Evolutionary conservation across 2,329 filamentous ascomycete genomes (phyloP), one percentile per base, ranked within the genome.

Genomic region (Nannizziopsis barbatae): DNA sequence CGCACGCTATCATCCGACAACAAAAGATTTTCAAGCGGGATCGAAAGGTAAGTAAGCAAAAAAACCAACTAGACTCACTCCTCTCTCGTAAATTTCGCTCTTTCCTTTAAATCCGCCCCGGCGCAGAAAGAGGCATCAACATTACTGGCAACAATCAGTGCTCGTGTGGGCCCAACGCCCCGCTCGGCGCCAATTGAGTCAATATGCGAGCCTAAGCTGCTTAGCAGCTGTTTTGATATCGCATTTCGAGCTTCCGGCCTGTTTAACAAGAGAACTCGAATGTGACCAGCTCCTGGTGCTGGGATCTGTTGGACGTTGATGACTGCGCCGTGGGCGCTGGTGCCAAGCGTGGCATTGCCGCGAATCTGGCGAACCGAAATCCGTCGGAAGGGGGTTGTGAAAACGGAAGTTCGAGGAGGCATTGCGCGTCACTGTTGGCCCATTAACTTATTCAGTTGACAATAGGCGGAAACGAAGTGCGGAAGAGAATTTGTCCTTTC

Each of bases 61-160:
- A n/a, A n/a, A n/a, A n/a, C 15, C 18, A 30, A 10, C n/a, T 31
- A 41, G 40, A 67, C 79, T 53, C 65, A 94, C 88, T 95, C 84
- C 58, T 87, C 77, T 52, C 74, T 75, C 1, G 79, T 82, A 67
- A 95, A 92, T 3, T 75, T 77, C 50, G 77, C 76, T 22, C 90
- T 74, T 72, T 95, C 90, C 64, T 95, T 96, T 59, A 98, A 69
- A 63, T 98, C 92, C 3, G 92, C 92, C 33, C 92, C 92, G 0
- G 92, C 87, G 66, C 92, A 98, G 66, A 98, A 98, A 58, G 81
- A 84, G 18, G 79, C 74, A 57, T 95, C 86, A n/a, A 86, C 76
- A 36, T 86, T 86, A 60, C 86, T 93, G 9, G 86, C 84, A 12
- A 98, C 59, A 36, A 98, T 79, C 56, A 98, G 65, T 1, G 86